Conservation (phyloP, 139 green algal species). For the Marvania coccoides region DNA sequence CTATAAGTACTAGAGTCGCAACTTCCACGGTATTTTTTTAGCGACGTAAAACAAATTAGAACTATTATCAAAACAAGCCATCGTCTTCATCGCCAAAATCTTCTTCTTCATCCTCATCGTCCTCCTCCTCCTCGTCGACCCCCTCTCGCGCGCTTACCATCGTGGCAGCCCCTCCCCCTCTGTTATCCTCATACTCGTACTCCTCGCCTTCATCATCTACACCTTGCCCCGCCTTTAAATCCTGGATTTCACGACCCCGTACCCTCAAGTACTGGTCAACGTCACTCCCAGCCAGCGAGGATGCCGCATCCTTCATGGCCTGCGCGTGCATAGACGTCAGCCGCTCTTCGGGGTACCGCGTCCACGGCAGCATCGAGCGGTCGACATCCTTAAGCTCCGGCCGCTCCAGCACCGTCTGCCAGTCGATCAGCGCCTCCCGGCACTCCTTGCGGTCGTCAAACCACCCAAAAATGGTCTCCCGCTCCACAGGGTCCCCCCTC, state of each 20-base stretch:
- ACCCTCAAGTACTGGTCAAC: neutral
- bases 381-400: slow-evolving; percentile 22
- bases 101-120: neutral
- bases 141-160: too few relatives aligned
- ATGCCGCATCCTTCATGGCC: too few relatives aligned
- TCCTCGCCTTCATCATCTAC: neutral
- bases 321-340: neutral
- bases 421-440: slow-evolving; percentile 67
- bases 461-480: slow-evolving; percentile 52
- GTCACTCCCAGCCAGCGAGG: too few relatives aligned
- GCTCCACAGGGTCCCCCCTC: slow-evolving; percentile 5
- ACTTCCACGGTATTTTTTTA: too few relatives aligned
- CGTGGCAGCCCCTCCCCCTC: neutral
- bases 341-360: slow-evolving; percentile 24
- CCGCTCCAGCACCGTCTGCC: slow-evolving; percentile 16
- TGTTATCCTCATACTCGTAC: too few relatives aligned
- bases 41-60: too few relatives aligned
- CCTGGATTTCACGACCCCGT: too few relatives aligned
- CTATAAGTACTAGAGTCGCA: too few relatives aligned
- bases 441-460: slow-evolving; percentile 84
- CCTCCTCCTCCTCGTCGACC: neutral
- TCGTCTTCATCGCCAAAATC: neutral
- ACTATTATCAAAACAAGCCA: too few relatives aligned
- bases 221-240: too few relatives aligned
- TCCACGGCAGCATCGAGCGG: slow-evolving; percentile 22